Percentiles rank a stretch among this genome's conserved stretches.
phyloP scores from a whole-genome alignment of 2,329 filamentous ascomycete genomes.

The Emericellopsis atlantica region DNA sequence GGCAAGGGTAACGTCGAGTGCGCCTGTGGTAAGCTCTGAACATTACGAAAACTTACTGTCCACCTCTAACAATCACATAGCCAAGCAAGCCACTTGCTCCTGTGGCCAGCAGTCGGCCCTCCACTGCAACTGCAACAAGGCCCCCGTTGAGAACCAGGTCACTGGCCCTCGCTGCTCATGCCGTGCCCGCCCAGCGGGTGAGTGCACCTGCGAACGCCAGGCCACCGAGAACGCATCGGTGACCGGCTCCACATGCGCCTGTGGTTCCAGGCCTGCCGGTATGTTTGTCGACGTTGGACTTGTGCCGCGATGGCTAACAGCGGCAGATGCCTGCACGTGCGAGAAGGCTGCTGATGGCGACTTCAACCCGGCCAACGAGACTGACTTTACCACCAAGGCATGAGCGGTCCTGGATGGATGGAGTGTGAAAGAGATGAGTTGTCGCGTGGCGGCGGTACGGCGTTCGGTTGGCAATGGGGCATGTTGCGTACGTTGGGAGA shows the following conservation, averaged over 20 bases:
- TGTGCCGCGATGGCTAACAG: not conserved
- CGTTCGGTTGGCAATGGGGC: too few species aligned
- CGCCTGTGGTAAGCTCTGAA: slow-evolving; percentile 38
- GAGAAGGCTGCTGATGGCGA: slow-evolving; percentile 56
- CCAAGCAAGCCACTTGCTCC: slow-evolving; percentile 62
- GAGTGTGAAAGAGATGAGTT: not conserved
- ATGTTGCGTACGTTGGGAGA: too few species aligned
- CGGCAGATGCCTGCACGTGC: slow-evolving; percentile 62
- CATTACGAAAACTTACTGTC: not conserved
- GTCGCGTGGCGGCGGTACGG: not conserved
- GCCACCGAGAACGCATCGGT: slow-evolving; percentile 53
- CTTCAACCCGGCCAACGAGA: slow-evolving; percentile 56
- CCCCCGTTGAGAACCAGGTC: slow-evolving; percentile 60
- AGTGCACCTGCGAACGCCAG: slow-evolving; percentile 71
- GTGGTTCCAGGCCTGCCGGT: slow-evolving; percentile 64
- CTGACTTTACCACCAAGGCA: slow-evolving; percentile 65
- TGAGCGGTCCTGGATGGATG: not conserved
- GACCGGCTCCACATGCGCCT: slow-evolving; percentile 55
- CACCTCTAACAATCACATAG: slow-evolving; percentile 18
- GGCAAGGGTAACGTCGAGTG: slow-evolving; percentile 38
- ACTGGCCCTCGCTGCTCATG: slow-evolving; percentile 71
- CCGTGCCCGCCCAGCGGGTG: slow-evolving; percentile 63
- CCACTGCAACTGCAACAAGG: slow-evolving; percentile 74
- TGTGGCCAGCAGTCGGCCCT: slow-evolving; percentile 83
- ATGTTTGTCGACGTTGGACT: slow-evolving; percentile 17